phyloP scores from a whole-genome alignment of 176 grass and related monocot genomes.

The Tillandsia leiboldiana region DNA sequence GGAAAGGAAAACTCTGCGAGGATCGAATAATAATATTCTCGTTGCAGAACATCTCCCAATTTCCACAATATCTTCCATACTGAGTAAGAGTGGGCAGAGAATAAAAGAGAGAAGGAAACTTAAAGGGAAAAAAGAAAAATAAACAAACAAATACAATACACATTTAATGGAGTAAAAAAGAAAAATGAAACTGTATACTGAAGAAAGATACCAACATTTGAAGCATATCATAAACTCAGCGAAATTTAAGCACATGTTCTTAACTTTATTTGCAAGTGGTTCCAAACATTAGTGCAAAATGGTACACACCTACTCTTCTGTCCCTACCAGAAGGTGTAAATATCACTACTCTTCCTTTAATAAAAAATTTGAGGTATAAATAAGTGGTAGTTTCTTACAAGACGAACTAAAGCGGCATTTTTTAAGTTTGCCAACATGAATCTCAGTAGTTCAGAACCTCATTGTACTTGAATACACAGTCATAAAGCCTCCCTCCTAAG shows the following conservation, averaged over 20 bases:
- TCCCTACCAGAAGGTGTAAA: not conserved
- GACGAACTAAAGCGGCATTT: not conserved
- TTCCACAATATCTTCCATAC: no score
- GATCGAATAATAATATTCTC: no score
- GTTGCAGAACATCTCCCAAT: no score
- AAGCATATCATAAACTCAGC: no score
- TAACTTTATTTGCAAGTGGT: not conserved
- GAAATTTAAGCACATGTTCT: not conserved
- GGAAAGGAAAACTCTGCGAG: no score
- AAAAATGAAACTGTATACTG: no score
- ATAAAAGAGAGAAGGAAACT: no score
- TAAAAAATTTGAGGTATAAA: not conserved
- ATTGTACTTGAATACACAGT: conserved; percentile 93
- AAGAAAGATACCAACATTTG: no score
- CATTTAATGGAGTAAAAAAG: no score
- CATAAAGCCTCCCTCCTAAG: conserved; percentile 93
- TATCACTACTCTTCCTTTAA: not conserved
- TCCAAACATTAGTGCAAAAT: not conserved
- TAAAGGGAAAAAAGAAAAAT: no score
- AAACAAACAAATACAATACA: no score
- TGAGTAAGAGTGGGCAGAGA: no score
- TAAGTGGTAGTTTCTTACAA: not conserved
- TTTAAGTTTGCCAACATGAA: not conserved
- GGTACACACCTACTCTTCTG: not conserved
- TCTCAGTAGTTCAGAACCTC: conserved; percentile 39